Evolutionary conservation across 495 filamentous ascomycete species (phyloP).

Genomic region (Cladorrhinum samala): DNA sequence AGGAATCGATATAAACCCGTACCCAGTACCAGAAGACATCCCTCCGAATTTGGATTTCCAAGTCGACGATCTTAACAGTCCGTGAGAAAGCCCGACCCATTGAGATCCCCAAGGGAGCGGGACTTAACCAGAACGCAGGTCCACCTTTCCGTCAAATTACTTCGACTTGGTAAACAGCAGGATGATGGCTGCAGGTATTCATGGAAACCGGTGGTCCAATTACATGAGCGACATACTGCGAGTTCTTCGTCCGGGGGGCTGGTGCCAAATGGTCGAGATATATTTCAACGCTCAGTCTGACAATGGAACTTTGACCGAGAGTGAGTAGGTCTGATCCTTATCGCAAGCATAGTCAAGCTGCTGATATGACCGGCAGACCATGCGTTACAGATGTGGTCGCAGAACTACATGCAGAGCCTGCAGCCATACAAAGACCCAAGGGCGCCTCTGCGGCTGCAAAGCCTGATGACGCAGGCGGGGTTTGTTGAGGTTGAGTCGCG

Average conservation of each 20-base stretch:
- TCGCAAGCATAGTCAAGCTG: no score
- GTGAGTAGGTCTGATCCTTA: no score
- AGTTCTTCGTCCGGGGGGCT: slow-evolving; percentile 57
- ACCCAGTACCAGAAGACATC: slow-evolving; percentile 61
- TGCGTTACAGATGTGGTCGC: slow-evolving; percentile 69
- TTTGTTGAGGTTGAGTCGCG: slow-evolving; percentile 63
- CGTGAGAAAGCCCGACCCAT: slow-evolving; percentile 31
- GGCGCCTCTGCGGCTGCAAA: slow-evolving; percentile 56
- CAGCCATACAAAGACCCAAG: slow-evolving; percentile 66
- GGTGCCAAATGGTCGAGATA: slow-evolving; percentile 87
- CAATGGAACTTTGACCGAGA: slow-evolving; percentile 70
- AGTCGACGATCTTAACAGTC: slow-evolving; percentile 72
- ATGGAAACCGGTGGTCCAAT: slow-evolving; percentile 65
- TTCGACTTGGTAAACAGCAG: slow-evolving; percentile 91
- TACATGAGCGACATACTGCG: slow-evolving; percentile 73
- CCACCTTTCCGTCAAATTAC: slow-evolving; percentile 66
- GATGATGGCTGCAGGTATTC: slow-evolving; percentile 72
- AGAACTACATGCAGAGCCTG: slow-evolving; percentile 58
- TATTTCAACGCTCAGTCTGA: slow-evolving; percentile 87
- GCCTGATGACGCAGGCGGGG: slow-evolving; percentile 60
- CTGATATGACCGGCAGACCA: slow-evolving; percentile 38
- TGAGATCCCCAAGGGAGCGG: background rate
- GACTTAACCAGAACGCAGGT: slow-evolving; percentile 32
- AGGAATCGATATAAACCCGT: slow-evolving; percentile 73
- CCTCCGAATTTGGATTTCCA: slow-evolving; percentile 69